Conservation (phyloP, 2,329 filamentous ascomycete species). For the Beauveria asiatica region DNA sequence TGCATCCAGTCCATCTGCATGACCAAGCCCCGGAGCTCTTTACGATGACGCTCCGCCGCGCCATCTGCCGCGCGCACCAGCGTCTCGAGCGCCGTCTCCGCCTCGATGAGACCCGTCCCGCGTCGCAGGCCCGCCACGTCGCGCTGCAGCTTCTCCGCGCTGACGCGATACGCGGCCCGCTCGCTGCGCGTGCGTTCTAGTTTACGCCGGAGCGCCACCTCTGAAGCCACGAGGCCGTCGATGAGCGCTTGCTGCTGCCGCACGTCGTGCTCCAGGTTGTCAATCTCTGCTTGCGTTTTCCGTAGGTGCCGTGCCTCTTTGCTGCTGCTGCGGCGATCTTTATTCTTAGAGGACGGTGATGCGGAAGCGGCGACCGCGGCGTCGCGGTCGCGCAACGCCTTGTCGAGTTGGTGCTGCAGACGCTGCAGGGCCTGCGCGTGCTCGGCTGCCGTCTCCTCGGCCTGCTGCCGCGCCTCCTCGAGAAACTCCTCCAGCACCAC, state of each 20-base stretch:
- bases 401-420: conserved; percentile 41
- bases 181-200: conserved; percentile 63
- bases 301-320: conserved; percentile 53
- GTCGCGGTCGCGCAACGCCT: conserved; percentile 39
- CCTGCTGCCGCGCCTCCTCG: conserved; percentile 43
- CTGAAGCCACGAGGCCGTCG: conserved; percentile 44
- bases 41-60: conserved; percentile 60
- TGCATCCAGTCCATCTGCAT: conserved; percentile 91
- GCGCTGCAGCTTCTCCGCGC: conserved; percentile 45
- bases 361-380: conserved; percentile 18
- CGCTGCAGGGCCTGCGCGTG: conserved; percentile 36
- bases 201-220: conserved; percentile 54
- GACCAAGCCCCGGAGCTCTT: conserved; percentile 71
- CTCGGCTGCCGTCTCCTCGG: conserved; percentile 36
- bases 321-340: conserved; percentile 31
- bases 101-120: conserved; percentile 22
- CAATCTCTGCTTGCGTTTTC: conserved; percentile 53
- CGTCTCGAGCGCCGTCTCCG: conserved; percentile 47
- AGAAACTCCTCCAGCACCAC: conserved; percentile 50
- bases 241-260: conserved; percentile 60
- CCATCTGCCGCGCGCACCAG: conserved; percentile 49
- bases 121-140: conserved; percentile 28
- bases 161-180: conserved; percentile 45
- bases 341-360: neutral
- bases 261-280: conserved; percentile 65